These are phyloP conservation scores for Byssochlamys sp. DNA, from an alignment of 2,329 filamentous ascomycete species.

Conservation along the genomic window DNA sequence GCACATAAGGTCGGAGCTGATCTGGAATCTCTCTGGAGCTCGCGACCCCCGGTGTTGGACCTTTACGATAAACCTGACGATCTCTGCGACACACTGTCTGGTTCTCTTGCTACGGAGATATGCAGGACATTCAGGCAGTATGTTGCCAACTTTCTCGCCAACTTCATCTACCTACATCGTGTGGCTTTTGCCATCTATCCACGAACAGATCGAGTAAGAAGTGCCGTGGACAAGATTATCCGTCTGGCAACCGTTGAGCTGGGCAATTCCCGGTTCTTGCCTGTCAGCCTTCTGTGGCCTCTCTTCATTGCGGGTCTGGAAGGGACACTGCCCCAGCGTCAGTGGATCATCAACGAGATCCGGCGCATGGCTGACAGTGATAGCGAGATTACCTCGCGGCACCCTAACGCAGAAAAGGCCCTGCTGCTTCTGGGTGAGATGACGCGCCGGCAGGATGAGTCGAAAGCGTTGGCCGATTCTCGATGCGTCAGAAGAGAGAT, in stretches of 20 bases:
- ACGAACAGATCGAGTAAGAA: conserved; percentile 26
- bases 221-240: conserved; percentile 27
- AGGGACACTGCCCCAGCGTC: conserved; percentile 20
- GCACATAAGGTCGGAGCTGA: conserved; percentile 27
- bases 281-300: conserved; percentile 26
- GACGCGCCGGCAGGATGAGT: conserved; percentile 24
- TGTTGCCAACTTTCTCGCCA: conserved; percentile 25
- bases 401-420: conserved; percentile 23
- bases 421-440: conserved; percentile 25
- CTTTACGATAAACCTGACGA: conserved; percentile 21
- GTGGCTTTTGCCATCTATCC: conserved; percentile 30
- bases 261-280: conserved; percentile 11
- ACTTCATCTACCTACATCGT: conserved; percentile 27
- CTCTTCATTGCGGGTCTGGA: conserved; percentile 26
- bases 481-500: conserved; percentile 24
- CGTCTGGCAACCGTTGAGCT: conserved; percentile 23
- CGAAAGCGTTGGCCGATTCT: conserved; percentile 26
- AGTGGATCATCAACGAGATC: conserved; percentile 25
- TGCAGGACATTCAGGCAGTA: conserved; percentile 26
- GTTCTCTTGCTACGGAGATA: conserved; percentile 17
- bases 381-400: conserved; percentile 9
- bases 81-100: conserved; percentile 17
- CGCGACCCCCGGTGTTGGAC: conserved; percentile 23
- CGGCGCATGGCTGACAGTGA: conserved; percentile 19
- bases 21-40: conserved; percentile 25